Conservation (phyloP, 2,329 filamentous ascomycete species). For the Apiospora aurea region DNA sequence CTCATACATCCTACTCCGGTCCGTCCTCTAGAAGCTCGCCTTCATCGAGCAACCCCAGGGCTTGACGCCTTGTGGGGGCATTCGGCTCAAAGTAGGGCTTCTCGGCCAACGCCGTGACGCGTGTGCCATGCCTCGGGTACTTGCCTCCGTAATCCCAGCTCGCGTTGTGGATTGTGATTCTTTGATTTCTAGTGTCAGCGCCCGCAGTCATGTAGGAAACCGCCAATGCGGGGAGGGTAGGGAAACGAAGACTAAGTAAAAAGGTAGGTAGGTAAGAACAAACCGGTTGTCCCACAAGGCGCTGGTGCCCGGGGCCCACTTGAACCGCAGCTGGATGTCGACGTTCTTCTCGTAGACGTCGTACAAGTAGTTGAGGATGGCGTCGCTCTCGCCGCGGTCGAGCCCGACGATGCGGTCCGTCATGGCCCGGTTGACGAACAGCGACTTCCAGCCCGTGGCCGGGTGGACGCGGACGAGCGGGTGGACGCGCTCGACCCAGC, state of each 20-base stretch:
- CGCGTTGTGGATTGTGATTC: constrained; percentile 77
- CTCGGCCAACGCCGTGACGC: constrained; percentile 75
- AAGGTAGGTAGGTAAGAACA: constrained; percentile 30
- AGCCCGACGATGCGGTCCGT: constrained; percentile 73
- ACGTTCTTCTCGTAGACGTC: constrained; percentile 74
- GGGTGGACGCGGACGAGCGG: constrained; percentile 75
- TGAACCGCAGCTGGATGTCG: constrained; percentile 76
- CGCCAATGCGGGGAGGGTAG: background rate
- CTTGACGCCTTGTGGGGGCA: constrained; percentile 71
- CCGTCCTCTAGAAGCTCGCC: constrained; percentile 51
- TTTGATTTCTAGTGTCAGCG: constrained; percentile 35
- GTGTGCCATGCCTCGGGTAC: constrained; percentile 73
- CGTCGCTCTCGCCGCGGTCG: constrained; percentile 72
- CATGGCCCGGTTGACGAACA: constrained; percentile 76
- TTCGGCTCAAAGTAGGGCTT: constrained; percentile 71
- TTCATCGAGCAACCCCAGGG: constrained; percentile 67
- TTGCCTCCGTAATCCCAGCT: constrained; percentile 76
- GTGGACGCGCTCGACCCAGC: constrained; percentile 71
- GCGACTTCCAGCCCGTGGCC: constrained; percentile 75
- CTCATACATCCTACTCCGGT: constrained; percentile 26
- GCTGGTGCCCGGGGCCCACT: constrained; percentile 71
- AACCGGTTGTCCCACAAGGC: constrained; percentile 76
- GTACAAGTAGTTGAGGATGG: constrained; percentile 71
- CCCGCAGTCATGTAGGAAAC: background rate
- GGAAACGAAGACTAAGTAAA: background rate